A percentile compares a stretch with the other conserved stretches of the same genome.
Conservation (phyloP, 2,329 filamentous ascomycete genomes). For the Sporothrix sp. region DNA sequence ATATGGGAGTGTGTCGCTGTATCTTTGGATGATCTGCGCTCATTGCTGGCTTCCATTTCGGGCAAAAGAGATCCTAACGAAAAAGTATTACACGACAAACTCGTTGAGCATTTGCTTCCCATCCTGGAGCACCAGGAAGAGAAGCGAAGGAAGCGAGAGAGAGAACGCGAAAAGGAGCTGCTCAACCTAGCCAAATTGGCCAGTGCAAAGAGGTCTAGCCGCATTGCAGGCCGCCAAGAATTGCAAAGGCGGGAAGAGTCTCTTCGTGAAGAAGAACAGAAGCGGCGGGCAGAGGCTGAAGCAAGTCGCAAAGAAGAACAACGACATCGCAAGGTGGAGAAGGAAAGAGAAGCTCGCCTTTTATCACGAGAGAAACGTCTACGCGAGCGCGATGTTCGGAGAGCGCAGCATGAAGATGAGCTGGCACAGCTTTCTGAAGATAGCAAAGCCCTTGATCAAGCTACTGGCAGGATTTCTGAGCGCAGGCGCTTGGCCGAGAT, state of each 20-base stretch:
- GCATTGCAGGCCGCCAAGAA: slow-evolving; percentile 74
- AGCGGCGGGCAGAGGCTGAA: slow-evolving; percentile 52
- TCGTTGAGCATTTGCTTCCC: slow-evolving; percentile 72
- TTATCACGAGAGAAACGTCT: slow-evolving; percentile 78
- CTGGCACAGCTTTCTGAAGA: slow-evolving; percentile 70
- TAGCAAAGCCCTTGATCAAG: slow-evolving; percentile 48
- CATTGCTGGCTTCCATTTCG: slow-evolving; percentile 59
- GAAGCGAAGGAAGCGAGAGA: slow-evolving; percentile 59
- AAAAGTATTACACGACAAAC: slow-evolving; percentile 60
- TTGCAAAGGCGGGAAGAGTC: slow-evolving; percentile 66
- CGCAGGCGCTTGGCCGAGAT: slow-evolving; percentile 74
- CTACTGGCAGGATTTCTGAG: slow-evolving; percentile 59
- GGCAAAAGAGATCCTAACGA: slow-evolving; percentile 79
- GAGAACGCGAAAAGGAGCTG: slow-evolving; percentile 65
- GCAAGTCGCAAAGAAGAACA: slow-evolving; percentile 59
- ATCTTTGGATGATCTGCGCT: slow-evolving; percentile 64
- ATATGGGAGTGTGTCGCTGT: slow-evolving; percentile 90
- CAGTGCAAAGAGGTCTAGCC: slow-evolving; percentile 87
- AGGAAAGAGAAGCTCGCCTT: slow-evolving; percentile 68
- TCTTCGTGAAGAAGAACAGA: slow-evolving; percentile 59
- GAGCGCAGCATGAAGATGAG: slow-evolving; percentile 76
- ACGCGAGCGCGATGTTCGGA: slow-evolving; percentile 74
- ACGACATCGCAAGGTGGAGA: slow-evolving; percentile 48
- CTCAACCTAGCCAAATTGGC: slow-evolving; percentile 76
- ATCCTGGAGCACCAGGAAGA: slow-evolving; percentile 72